Evolutionary conservation across 148 eudicot species (phyloP), one percentile per base, ranked within the genome.

Genomic region (Gaultheria prostrata): DNA sequence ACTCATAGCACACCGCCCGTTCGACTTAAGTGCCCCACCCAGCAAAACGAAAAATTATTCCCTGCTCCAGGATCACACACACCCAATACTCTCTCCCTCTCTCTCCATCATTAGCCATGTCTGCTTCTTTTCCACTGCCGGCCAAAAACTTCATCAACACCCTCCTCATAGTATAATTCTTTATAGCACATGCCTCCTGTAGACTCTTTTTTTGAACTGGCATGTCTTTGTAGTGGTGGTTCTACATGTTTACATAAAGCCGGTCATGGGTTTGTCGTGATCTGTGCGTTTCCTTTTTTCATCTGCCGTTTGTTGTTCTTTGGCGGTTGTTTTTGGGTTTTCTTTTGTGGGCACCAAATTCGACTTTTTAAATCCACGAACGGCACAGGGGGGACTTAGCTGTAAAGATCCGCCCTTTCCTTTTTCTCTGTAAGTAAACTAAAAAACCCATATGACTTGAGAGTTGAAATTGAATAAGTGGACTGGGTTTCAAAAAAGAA

Each of bases 371-470:
- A 51, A 51, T 26, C 24, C 46, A n/a, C 76, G 30, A 74, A 39
- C 43, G 43, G 43, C 43, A 39, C 43, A 39, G 43, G 43, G 43
- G 43, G 4, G 43, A 39, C 43, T 33, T 70, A 78, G 85, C 82
- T 84, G 86, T 84, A 84, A 84, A 83, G 82, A 72, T 53, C 82
- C 82, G 8, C 28, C 57, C 2, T 81, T 18, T 50, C 71, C 71
- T 56, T 30, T 76, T 53, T 73, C 69, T 75, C 49, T 56, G 28
- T 65, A 5, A 28, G 21, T 49, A 69, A 72, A 78, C 78, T 26
- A 18, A 21, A 18, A 21, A 9, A 24, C 67, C 35, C 59, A 20
- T 65, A 54, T 11, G 82, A 56, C 46, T 50, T 39, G 75, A 10
- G 45, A 56, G 28, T 50, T 39, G 75, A 10, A 28, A 82, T 33